Evolutionary conservation across 2,329 filamentous ascomycete genomes (phyloP).

Genomic region (Hysterium pulicare): DNA sequence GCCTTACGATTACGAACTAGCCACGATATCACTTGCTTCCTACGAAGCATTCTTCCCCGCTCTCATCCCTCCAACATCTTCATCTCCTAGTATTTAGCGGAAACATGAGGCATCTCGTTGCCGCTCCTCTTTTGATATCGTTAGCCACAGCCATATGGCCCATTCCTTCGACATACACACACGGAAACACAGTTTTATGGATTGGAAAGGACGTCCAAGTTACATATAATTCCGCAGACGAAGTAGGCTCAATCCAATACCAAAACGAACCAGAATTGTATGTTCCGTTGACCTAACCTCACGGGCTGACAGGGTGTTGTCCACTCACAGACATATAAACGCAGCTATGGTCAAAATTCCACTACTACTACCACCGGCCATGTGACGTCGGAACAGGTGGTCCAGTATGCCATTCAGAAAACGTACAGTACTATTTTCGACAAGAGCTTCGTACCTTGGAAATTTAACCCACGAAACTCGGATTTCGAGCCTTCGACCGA

Average conservation of each 20-base stretch:
- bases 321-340: conserved; percentile 8
- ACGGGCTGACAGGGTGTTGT: conserved; percentile 16
- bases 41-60: neutral
- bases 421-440: conserved; percentile 63
- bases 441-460: conserved; percentile 73
- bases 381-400: conserved; percentile 52
- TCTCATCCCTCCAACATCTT: neutral
- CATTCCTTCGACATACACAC: conserved; percentile 34
- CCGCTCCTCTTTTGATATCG: conserved; percentile 16
- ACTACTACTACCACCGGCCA: conserved; percentile 31
- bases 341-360: conserved; percentile 2
- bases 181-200: conserved; percentile 40
- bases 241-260: conserved; percentile 22
- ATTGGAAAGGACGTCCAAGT: conserved; percentile 38
- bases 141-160: conserved; percentile 43
- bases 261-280: conserved; percentile 10
- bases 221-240: conserved; percentile 33
- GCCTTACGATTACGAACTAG: no score
- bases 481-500: conserved; percentile 60
- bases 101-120: conserved; percentile 22
- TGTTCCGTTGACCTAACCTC: conserved; percentile 13
- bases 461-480: conserved; percentile 63
- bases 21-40: no score
- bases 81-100: neutral
- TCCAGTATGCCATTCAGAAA: conserved; percentile 49